Evolutionary conservation across 2,329 filamentous ascomycete species (phyloP), one percentile per base, ranked within the genome.

Genomic region (Ustulina deusta): DNA sequence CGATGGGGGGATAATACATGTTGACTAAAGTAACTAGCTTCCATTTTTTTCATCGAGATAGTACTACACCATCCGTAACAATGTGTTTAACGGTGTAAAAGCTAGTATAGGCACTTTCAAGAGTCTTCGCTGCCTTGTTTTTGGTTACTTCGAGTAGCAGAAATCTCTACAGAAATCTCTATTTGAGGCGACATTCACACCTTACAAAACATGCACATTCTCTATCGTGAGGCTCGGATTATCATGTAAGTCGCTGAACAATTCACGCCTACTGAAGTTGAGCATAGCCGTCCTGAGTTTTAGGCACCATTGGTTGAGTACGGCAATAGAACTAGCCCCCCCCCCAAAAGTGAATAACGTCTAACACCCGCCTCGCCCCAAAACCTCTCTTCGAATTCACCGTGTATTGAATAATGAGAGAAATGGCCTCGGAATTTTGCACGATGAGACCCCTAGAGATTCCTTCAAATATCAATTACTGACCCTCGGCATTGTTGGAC

Each of bases 21-120:
- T 67, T 36, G 22, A 64, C 22, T 51, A 68, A 38, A 32, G n/a
- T 22, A 61, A 7, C 3, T 57, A 56, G 61, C 34, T 65, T 44
- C n/a, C 40, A n/a, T 1, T 64, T 64, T 34, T 49, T 64, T 1
- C 36, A 42, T 25, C 29, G 48, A 67, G 60, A 48, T 67, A 55
- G 60, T 63, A 55, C 25, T 38, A 64, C 27, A n/a, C 20, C 13
- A 22, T 7, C 3, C 2, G 22, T 9, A 10, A 3, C 25, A 27
- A n/a, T 2, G 20, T 22, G 17, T 13, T 27, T 3, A 27, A 17
- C 5, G 61, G 40, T 11, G 15, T 20, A 42, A 56, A 2, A 6
- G 56, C 61, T 10, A 61, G 56, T 56, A 20, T 11, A 34, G 6
- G 20, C 22, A 38, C 9, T 63, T 38, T 46, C 25, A 38, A 48